These are phyloP conservation scores for Straminergon stramineum DNA, from an alignment of 225 moss, liverwort and hornwort species.

Conservation along the genomic window DNA sequence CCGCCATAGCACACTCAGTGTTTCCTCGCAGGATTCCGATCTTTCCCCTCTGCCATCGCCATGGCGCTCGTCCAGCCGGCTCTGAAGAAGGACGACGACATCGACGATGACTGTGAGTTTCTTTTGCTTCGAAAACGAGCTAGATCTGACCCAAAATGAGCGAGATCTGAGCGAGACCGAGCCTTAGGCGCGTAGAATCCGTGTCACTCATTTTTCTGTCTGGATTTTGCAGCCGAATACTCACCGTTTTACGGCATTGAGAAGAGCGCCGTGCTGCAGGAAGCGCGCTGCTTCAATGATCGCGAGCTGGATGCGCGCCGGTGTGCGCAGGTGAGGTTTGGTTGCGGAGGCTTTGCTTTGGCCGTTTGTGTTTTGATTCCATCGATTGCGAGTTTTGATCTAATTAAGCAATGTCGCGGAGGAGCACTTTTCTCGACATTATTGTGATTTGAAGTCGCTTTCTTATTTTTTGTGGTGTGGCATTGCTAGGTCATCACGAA, in stretches of 20 bases:
- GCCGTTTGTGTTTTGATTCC: background rate
- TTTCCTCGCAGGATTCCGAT: background rate
- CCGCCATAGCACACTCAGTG: background rate
- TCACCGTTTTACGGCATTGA: conserved; percentile 89
- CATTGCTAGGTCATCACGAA: conserved; percentile 76
- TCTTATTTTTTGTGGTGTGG: background rate
- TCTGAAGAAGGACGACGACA: conserved; percentile 90
- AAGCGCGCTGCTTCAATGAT: conserved; percentile 80
- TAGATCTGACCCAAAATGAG: conserved; percentile 4
- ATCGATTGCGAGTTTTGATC: background rate
- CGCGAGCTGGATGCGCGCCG: conserved; percentile 84
- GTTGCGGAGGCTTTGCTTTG: background rate
- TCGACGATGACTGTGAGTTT: conserved; percentile 71
- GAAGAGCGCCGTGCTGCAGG: conserved; percentile 83
- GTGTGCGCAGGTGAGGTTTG: conserved; percentile 67
- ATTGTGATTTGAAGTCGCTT: background rate
- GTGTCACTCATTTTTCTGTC: background rate
- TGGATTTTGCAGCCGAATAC: conserved; percentile 62
- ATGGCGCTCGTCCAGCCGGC: conserved; percentile 87
- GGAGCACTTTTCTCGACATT: background rate
- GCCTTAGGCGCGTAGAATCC: background rate
- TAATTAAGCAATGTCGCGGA: background rate
- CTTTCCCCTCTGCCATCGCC: conserved; percentile 5
- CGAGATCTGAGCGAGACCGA: conserved; percentile 9
- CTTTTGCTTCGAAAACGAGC: background rate